These are phyloP conservation scores for Apiotrichum laibachii DNA, from an alignment of 1,284 basidiomycete species.

Conservation along the genomic window DNA sequence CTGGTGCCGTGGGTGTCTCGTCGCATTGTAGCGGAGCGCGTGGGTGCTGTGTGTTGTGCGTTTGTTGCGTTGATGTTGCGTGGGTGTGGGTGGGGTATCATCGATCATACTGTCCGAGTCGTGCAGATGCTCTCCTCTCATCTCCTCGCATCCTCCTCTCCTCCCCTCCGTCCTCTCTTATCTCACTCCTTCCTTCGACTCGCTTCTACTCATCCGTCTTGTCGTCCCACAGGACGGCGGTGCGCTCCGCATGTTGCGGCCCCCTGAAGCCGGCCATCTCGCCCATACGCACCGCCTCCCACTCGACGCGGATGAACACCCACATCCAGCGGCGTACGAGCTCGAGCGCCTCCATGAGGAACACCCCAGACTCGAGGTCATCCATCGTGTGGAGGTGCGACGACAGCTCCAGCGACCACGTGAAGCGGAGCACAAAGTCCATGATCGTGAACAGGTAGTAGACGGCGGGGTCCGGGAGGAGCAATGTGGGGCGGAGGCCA, in stretches of 20 bases:
- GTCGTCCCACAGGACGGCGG: slow-evolving; percentile 22
- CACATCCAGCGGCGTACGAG: slow-evolving; percentile 88
- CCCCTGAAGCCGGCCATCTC: slow-evolving; percentile 33
- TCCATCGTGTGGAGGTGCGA: slow-evolving; percentile 79
- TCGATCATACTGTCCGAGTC: too few species aligned
- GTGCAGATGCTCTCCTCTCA: not conserved
- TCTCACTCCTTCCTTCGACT: not conserved
- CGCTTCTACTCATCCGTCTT: slow-evolving; percentile 12
- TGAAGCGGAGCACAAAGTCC: slow-evolving; percentile 86
- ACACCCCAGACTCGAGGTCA: slow-evolving; percentile 79
- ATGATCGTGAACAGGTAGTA: slow-evolving; percentile 82
- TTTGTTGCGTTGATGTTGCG: too few species aligned
- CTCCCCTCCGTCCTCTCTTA: not conserved
- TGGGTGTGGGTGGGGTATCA: too few species aligned
- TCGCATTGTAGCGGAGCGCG: too few species aligned
- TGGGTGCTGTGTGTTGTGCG: too few species aligned
- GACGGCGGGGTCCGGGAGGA: slow-evolving; percentile 70
- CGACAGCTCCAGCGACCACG: slow-evolving; percentile 90
- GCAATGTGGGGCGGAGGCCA: slow-evolving; percentile 67
- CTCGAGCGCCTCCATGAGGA: slow-evolving; percentile 88
- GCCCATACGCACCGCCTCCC: slow-evolving; percentile 73
- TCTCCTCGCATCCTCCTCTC: not conserved
- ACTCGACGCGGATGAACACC: slow-evolving; percentile 94
- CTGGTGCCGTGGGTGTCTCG: too few species aligned
- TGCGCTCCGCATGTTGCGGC: slow-evolving; percentile 5